phyloP scores from a whole-genome alignment of 176 grass and related monocot species.

The Ananas comosus region DNA sequence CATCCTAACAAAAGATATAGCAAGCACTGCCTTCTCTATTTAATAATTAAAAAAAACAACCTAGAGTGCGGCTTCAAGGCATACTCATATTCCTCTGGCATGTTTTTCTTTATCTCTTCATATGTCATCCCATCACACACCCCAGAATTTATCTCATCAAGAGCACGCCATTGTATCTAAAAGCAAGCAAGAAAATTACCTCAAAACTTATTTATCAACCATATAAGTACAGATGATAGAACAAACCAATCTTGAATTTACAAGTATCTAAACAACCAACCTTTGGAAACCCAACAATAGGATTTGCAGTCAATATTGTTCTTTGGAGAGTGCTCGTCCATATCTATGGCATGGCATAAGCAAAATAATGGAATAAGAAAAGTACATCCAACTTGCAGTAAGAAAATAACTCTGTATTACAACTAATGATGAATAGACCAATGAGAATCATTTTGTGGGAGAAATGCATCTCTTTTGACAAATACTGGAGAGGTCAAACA shows the following conservation, averaged over 20 bases:
- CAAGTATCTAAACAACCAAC: conserved; percentile 24
- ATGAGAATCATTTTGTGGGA: no score
- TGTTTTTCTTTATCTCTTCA: conserved; percentile 93
- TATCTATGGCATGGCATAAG: conserved; percentile 41
- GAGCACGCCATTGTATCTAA: conserved; percentile 99
- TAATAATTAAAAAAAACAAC: not conserved
- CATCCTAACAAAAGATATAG: not conserved
- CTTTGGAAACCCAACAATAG: conserved; percentile 97
- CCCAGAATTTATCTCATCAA: conserved; percentile 95
- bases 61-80: conserved; percentile 16
- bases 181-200: conserved; percentile 24
- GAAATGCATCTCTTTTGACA: no score
- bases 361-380: conserved; percentile 6
- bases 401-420: not conserved
- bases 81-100: conserved; percentile 92
- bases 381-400: not conserved
- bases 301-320: conserved; percentile 76
- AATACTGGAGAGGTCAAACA: no score
- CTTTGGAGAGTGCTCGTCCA: conserved; percentile 99
- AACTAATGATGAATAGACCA: not conserved
- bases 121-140: conserved; percentile 97
- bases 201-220: conserved; percentile 14
- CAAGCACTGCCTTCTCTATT: not conserved
- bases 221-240: conserved; percentile 12
- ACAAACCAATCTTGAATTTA: conserved; percentile 16